phyloP scores from a whole-genome alignment of 2,329 filamentous ascomycete species.

The Ceratocystis smalleyi region DNA sequence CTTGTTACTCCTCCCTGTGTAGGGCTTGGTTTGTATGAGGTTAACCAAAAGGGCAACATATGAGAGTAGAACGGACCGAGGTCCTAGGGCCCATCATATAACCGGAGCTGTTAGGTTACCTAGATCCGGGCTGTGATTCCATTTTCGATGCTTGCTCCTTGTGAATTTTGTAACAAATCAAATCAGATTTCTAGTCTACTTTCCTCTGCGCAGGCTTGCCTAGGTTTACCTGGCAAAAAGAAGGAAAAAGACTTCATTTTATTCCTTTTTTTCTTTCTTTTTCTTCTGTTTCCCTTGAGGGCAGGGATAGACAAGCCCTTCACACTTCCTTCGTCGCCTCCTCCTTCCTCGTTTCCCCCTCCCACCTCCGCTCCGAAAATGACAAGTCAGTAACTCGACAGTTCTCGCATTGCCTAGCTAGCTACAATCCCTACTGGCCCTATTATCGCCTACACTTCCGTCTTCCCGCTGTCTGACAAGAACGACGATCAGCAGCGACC shows the following conservation, averaged over 20 bases:
- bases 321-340: not conserved
- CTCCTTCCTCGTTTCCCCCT: not conserved
- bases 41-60: not conserved
- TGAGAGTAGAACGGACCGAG: too few species aligned
- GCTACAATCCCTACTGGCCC: not conserved
- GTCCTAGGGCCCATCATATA: too few species aligned
- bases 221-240: not conserved
- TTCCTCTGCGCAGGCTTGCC: not conserved
- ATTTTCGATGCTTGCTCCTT: too few species aligned
- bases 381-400: not conserved
- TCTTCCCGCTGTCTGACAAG: constrained; percentile 5
- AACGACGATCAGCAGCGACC: not conserved
- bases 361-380: too few species aligned
- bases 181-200: not conserved
- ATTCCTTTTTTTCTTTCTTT: not conserved
- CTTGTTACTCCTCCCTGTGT: not conserved
- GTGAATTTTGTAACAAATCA: not conserved
- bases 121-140: too few species aligned
- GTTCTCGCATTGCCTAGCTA: not conserved
- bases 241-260: not conserved
- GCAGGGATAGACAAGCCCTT: too few species aligned
- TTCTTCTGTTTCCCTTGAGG: not conserved
- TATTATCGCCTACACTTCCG: not conserved
- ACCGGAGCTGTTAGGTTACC: too few species aligned
- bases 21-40: not conserved